phyloP scores from a whole-genome alignment of 2,329 filamentous ascomycete genomes.

The Aspergillus japonicus region DNA sequence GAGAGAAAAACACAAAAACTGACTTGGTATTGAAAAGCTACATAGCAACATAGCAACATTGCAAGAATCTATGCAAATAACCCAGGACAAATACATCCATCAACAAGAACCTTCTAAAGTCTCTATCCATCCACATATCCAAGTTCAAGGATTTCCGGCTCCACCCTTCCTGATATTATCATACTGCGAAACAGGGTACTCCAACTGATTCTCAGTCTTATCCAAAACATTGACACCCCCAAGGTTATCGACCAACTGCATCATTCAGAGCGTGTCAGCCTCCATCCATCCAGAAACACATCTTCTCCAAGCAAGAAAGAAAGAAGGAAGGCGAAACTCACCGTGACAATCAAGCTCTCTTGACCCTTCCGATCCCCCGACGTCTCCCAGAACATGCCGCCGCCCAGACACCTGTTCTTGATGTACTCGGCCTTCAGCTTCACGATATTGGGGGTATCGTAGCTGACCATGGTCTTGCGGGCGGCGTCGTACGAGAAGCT shows the following conservation, averaged over 20 bases:
- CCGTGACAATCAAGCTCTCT: conserved; percentile 65
- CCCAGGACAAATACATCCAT: neutral
- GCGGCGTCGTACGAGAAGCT: conserved; percentile 70
- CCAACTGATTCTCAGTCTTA: conserved; percentile 10
- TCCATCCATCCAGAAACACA: no score
- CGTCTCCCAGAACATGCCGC: conserved; percentile 97
- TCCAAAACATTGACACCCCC: conserved; percentile 1
- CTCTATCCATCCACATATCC: neutral
- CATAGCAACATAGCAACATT: no score
- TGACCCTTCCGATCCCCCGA: conserved; percentile 68
- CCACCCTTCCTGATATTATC: conserved; percentile 10
- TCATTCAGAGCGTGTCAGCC: no score
- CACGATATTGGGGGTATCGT: conserved; percentile 69
- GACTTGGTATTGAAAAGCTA: no score
- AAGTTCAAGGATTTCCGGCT: neutral
- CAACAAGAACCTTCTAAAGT: neutral
- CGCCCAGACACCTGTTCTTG: conserved; percentile 65
- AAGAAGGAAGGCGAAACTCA: conserved; percentile 18
- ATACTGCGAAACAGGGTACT: conserved; percentile 13
- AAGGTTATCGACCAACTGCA: neutral
- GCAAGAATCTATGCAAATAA: no score
- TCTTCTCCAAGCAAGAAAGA: neutral
- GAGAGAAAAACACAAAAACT: no score
- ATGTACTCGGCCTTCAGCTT: conserved; percentile 71
- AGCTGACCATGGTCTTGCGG: conserved; percentile 67